Base-by-base conservation (phyloP, 768 basidiomycete species). In the Leccinum disarticulatum region DNA sequence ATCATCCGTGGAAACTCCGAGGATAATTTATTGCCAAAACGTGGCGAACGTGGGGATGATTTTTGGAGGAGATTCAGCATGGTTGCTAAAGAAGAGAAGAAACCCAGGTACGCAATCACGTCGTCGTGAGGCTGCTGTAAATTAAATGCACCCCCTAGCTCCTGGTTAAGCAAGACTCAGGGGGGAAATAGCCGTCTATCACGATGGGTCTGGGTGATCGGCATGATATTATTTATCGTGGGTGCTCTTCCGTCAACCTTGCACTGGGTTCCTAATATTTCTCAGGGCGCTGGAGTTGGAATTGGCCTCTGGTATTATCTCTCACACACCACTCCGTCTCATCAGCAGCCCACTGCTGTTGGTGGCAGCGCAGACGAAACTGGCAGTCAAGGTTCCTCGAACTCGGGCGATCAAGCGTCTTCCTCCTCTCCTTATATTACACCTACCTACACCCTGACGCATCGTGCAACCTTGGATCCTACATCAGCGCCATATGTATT, bases 51-150 rank as follows among this genome's bases (percentile, higher is more conserved):
- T 52, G 89, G 90, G 1, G 90, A 93, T 66, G 88, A 92, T 66
- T 93, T 93, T 74, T 93, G 91, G 91, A 79, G 88, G 60, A 80
- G 91, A 41, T 93, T 93, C 74, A 90, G 87, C 61, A 91, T 92
- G 79, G 85, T 93, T 61, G 90, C 85, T 9, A 89, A 84, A 68
- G 85, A 86, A 59, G 85, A 88, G 64, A 77, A 79, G 68, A 84
- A 84, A 65, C 79, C 81, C 72, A 77, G 75, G 80, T 79, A 55
- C 19, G 64, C 62, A 46, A 51, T 15, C 38, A 22, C 55, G 38
- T 58, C 15, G 17, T 35, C 50, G 14, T 14, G 22, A 38, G 11
- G 14, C 52, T 33, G n/a, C 55, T 25, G 22, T 62, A 17, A 19
- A 9, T 58, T 58, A 25, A 48, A 52, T 55, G 5, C 36, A 33